phyloP scores from a whole-genome alignment of 2,329 filamentous ascomycete species.

The Phaeoacremonium minimum region DNA sequence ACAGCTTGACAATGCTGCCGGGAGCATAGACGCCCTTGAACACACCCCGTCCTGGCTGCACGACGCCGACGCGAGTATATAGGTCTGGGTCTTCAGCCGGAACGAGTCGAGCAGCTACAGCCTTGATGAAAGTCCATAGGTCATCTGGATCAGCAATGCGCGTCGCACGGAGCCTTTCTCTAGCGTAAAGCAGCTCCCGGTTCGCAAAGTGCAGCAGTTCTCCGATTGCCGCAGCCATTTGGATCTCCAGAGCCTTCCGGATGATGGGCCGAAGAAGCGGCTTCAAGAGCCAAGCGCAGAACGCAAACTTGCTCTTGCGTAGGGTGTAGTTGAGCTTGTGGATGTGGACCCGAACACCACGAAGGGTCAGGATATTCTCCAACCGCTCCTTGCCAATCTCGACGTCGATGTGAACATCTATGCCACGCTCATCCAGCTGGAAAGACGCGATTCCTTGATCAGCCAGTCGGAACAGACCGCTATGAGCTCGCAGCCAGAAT shows the following conservation, averaged over 20 bases:
- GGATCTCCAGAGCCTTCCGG: constrained; percentile 72
- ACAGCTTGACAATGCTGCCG: constrained; percentile 84
- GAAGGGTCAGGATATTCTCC: constrained; percentile 77
- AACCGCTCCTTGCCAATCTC: constrained; percentile 75
- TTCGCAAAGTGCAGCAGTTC: constrained; percentile 71
- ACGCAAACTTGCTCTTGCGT: constrained; percentile 69
- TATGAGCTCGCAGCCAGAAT: constrained; percentile 81
- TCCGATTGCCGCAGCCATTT: constrained; percentile 68
- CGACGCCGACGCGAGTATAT: constrained; percentile 68
- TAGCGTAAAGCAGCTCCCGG: constrained; percentile 79
- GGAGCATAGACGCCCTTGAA: constrained; percentile 87
- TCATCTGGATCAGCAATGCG: constrained; percentile 78
- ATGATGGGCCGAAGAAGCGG: constrained; percentile 79
- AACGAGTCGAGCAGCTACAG: constrained; percentile 70
- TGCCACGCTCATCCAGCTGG: constrained; percentile 77
- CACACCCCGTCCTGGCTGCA: constrained; percentile 47
- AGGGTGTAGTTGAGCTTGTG: constrained; percentile 83
- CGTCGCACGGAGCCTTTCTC: constrained; percentile 81
- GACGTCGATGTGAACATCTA: constrained; percentile 81
- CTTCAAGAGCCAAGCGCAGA: constrained; percentile 78
- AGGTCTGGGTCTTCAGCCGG: constrained; percentile 73
- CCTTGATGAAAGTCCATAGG: constrained; percentile 75
- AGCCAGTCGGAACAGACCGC: constrained; percentile 67
- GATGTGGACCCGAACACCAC: constrained; percentile 72
- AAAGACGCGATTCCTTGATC: constrained; percentile 86